Conservation (phyloP, 257 asterid species). For the Thymus quinquecostatus region DNA sequence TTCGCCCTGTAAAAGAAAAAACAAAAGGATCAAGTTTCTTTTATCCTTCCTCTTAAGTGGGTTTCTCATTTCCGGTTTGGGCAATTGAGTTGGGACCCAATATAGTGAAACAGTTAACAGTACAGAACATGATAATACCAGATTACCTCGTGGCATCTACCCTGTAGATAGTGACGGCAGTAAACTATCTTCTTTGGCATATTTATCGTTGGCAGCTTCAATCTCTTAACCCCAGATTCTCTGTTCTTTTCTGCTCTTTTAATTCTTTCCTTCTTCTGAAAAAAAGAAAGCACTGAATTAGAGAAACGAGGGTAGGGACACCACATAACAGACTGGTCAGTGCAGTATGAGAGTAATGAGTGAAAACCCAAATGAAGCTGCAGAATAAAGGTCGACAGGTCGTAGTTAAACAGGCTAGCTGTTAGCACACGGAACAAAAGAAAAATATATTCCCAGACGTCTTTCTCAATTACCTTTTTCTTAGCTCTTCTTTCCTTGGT, state of each 20-base stretch:
- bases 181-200: slow-evolving; percentile 59
- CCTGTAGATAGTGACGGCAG: slow-evolving; percentile 80
- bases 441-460: slow-evolving; percentile 2
- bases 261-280: slow-evolving; percentile 69
- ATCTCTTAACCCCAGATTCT: slow-evolving; percentile 73
- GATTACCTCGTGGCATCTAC: slow-evolving; percentile 91
- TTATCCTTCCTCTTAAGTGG: background rate
- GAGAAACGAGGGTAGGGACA: slow-evolving; percentile 26
- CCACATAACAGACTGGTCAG: slow-evolving; percentile 16
- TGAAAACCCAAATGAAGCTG: background rate
- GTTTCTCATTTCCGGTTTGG: slow-evolving; percentile 18
- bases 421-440: slow-evolving; percentile 19
- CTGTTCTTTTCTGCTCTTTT: slow-evolving; percentile 80
- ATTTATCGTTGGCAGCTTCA: slow-evolving; percentile 67
- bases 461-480: slow-evolving; percentile 55
- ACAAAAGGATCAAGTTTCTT: slow-evolving; percentile 11
- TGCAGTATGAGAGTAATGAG: slow-evolving; percentile 3
- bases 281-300: slow-evolving; percentile 23
- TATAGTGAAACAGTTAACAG: slow-evolving; percentile 23
- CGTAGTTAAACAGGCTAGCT: slow-evolving; percentile 3
- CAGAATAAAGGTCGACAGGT: slow-evolving; percentile 6
- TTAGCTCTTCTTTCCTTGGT: slow-evolving; percentile 67
- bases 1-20: slow-evolving; percentile 65
- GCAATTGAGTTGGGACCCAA: slow-evolving; percentile 26
- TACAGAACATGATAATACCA: slow-evolving; percentile 24